Conservation (phyloP, 176 grass and related monocot species). For the Thalia dealbata region DNA sequence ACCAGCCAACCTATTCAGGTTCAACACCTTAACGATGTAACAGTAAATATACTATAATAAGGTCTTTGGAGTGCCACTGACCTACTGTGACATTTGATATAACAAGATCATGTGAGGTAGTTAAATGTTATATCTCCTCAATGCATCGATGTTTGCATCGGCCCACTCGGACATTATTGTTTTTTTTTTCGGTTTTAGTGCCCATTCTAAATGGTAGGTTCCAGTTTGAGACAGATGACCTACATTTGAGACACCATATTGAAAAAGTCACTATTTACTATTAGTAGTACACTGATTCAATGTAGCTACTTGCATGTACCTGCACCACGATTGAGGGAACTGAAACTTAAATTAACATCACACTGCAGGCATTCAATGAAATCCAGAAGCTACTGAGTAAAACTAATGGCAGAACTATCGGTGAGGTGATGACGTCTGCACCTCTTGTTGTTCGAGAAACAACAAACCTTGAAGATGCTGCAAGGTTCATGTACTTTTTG, state of each 20-base stretch:
- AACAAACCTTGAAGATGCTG: slow-evolving; percentile 89
- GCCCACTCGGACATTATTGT: background rate
- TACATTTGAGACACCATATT: background rate
- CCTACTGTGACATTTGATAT: too few species aligned
- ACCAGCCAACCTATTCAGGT: too few species aligned
- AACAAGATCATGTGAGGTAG: too few species aligned
- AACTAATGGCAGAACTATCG: slow-evolving; percentile 71
- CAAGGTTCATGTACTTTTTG: slow-evolving; percentile 28
- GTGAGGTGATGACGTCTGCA: slow-evolving; percentile 71
- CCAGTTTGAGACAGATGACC: background rate
- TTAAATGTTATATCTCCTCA: background rate
- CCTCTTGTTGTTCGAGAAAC: slow-evolving; percentile 72
- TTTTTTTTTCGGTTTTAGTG: background rate
- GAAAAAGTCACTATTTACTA: background rate
- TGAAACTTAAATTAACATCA: background rate
- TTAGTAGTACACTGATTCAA: background rate
- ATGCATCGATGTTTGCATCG: background rate
- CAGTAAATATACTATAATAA: too few species aligned
- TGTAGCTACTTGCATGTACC: background rate
- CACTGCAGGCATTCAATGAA: slow-evolving; percentile 66
- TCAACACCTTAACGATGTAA: too few species aligned
- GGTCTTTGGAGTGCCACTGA: too few species aligned
- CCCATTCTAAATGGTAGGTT: background rate
- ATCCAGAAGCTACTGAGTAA: slow-evolving; percentile 81
- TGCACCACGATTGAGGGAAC: background rate